Percentiles rank a stretch among this genome's conserved stretches.
phyloP scores from a whole-genome alignment of 2,329 filamentous ascomycete species.

The Trichoderma sp. region DNA sequence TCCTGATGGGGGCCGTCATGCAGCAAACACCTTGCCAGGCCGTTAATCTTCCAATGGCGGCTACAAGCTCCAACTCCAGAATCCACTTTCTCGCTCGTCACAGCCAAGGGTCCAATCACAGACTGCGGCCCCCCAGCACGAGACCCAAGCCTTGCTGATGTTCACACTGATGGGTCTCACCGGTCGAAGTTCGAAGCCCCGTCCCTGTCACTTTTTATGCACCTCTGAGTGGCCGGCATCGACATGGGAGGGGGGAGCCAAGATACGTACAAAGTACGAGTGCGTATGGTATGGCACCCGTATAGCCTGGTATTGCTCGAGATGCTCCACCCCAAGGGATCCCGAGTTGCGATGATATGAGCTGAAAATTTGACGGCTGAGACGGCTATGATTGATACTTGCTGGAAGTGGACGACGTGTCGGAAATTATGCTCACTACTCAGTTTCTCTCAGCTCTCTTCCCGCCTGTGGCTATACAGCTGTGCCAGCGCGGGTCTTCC shows the following conservation, averaged over 20 bases:
- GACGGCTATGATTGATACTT: not conserved
- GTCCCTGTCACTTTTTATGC: conserved; percentile 17
- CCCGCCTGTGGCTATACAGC: not conserved
- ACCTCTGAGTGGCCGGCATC: not conserved
- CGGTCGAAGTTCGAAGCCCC: conserved; percentile 24
- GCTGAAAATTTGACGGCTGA: not conserved
- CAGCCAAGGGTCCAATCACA: conserved; percentile 19
- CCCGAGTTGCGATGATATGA: not conserved
- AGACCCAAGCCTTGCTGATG: conserved; percentile 22
- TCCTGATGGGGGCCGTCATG: conserved; percentile 6
- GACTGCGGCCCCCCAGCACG: conserved; percentile 3
- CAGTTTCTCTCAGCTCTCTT: conserved; percentile 10
- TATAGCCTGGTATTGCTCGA: not conserved
- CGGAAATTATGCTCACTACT: not conserved
- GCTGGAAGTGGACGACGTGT: not conserved
- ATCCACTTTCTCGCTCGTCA: not conserved
- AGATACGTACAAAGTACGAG: conserved; percentile 3
- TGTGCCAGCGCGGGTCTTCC: not conserved
- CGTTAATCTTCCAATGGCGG: not conserved
- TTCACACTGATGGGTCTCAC: conserved; percentile 17
- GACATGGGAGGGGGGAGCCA: conserved; percentile 4
- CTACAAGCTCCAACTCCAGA: conserved; percentile 14
- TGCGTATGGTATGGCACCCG: not conserved
- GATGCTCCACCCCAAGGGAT: not conserved
- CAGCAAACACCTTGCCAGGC: conserved; percentile 18